phyloP scores from a whole-genome alignment of 2,329 filamentous ascomycete species.

The Monilinia vaccinii-corymbosi region DNA sequence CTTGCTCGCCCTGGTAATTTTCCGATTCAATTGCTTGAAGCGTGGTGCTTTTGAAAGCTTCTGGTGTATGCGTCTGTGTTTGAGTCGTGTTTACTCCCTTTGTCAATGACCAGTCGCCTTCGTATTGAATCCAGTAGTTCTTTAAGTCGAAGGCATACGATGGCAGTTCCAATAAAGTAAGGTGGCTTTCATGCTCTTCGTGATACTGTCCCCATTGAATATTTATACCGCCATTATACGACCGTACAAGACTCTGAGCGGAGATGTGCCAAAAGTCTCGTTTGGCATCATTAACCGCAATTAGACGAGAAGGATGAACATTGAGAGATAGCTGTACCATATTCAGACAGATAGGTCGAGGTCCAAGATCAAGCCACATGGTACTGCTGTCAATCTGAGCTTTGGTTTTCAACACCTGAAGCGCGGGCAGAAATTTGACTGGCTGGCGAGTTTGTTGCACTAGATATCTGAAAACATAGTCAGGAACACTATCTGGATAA shows the following conservation, averaged over 20 bases:
- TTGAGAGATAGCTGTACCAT: not conserved
- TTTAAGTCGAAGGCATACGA: conserved; percentile 59
- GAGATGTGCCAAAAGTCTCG: not conserved
- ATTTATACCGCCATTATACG: not conserved
- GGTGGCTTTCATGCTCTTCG: not conserved
- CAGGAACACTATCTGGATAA: not conserved
- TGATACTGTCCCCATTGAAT: conserved; percentile 4
- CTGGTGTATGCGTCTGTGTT: not conserved
- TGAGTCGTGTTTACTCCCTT: conserved; percentile 33
- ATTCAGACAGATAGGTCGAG: not conserved
- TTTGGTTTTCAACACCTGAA: conserved; percentile 46
- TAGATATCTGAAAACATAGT: conserved; percentile 41
- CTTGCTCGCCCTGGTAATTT: not conserved
- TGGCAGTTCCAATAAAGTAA: conserved; percentile 34
- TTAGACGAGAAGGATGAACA: not conserved
- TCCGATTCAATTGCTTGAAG: not conserved
- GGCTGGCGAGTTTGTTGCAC: conserved; percentile 54
- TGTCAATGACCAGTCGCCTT: conserved; percentile 43
- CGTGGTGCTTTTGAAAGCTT: not conserved
- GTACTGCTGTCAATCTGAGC: conserved; percentile 50
- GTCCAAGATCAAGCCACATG: not conserved
- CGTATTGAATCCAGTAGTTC: conserved; percentile 53
- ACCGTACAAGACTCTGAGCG: not conserved
- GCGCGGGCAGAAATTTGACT: conserved; percentile 51
- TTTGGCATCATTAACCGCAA: not conserved